Percentiles rank a stretch among this genome's conserved stretches.
Evolutionary conservation across 148 eudicot genomes (phyloP).

Genomic region (Drosera capensis): DNA sequence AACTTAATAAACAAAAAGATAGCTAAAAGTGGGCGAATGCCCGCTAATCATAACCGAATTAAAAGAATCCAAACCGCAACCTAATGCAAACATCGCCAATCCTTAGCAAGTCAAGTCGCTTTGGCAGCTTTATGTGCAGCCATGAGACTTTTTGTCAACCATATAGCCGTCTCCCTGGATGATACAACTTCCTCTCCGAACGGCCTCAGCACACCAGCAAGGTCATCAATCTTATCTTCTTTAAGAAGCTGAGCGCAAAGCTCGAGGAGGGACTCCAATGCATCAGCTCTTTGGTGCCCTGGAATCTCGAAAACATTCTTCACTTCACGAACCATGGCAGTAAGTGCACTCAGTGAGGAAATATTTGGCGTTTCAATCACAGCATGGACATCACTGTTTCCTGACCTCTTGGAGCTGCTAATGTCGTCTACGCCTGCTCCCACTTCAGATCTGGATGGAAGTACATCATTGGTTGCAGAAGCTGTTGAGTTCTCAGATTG

Average conservation of each 20-base stretch:
- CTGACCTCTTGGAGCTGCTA: slow-evolving; percentile 6
- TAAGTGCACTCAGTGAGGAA: slow-evolving; percentile 8
- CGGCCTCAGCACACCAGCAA: slow-evolving; percentile 64
- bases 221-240: slow-evolving; percentile 73
- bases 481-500: too few species aligned
- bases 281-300: slow-evolving; percentile 58
- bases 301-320: slow-evolving; percentile 34
- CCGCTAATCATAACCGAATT: too few species aligned
- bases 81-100: too few species aligned
- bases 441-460: slow-evolving; percentile 13
- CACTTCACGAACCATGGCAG: slow-evolving; percentile 3
- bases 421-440: slow-evolving; percentile 11
- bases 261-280: slow-evolving; percentile 84
- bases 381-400: slow-evolving; percentile 11
- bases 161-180: slow-evolving; percentile 89
- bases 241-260: slow-evolving; percentile 70
- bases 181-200: slow-evolving; percentile 88
- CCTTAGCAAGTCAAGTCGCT: slow-evolving; percentile 1
- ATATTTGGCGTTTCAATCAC: slow-evolving; percentile 16
- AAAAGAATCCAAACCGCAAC: too few species aligned
- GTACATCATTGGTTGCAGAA: too few species aligned
- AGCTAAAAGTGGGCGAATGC: too few species aligned
- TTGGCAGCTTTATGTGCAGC: slow-evolving; percentile 44
- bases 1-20: too few species aligned
- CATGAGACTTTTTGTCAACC: slow-evolving; percentile 88